A percentile compares a stretch with the other conserved stretches of the same genome.
phyloP scores from a whole-genome alignment of 2,329 filamentous ascomycete species.

The Aspergillus hortae region DNA sequence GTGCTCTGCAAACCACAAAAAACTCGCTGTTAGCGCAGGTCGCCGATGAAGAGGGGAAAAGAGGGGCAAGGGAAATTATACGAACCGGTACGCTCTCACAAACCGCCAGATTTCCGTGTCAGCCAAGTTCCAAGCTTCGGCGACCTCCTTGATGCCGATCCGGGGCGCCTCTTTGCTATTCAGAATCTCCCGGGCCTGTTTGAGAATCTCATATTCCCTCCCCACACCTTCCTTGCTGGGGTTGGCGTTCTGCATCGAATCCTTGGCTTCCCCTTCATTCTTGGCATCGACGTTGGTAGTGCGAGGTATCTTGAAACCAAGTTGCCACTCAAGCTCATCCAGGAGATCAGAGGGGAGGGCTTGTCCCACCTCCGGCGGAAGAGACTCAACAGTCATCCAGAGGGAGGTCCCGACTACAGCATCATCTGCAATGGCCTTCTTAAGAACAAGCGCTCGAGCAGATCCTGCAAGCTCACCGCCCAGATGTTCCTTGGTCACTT shows the following conservation, averaged over 20 bases:
- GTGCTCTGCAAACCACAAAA: constrained; percentile 38
- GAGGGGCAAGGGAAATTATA: constrained; percentile 6
- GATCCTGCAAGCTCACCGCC: constrained; percentile 60
- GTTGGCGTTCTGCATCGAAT: constrained; percentile 34
- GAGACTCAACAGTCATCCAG: constrained; percentile 74
- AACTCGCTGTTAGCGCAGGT: neutral
- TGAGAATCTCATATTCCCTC: constrained; percentile 47
- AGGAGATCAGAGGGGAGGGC: constrained; percentile 49
- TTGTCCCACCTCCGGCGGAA: constrained; percentile 47
- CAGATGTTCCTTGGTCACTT: constrained; percentile 67
- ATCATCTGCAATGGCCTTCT: constrained; percentile 73
- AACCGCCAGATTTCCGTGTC: constrained; percentile 65
- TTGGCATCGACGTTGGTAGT: constrained; percentile 38
- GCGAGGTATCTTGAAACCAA: constrained; percentile 77
- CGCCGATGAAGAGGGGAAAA: neutral
- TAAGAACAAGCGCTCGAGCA: constrained; percentile 69
- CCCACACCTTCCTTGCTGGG: constrained; percentile 36
- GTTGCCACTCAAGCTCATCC: constrained; percentile 79
- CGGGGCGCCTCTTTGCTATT: constrained; percentile 36
- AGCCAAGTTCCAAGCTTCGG: constrained; percentile 56
- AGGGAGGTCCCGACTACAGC: constrained; percentile 62
- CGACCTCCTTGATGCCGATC: constrained; percentile 41
- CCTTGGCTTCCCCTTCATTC: constrained; percentile 29
- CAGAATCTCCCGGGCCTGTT: constrained; percentile 48
- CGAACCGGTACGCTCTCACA: constrained; percentile 53